Percentiles rank a stretch among this genome's conserved stretches.
Conservation (phyloP, 495 filamentous ascomycete species). For the Talaromyces liani region DNA sequence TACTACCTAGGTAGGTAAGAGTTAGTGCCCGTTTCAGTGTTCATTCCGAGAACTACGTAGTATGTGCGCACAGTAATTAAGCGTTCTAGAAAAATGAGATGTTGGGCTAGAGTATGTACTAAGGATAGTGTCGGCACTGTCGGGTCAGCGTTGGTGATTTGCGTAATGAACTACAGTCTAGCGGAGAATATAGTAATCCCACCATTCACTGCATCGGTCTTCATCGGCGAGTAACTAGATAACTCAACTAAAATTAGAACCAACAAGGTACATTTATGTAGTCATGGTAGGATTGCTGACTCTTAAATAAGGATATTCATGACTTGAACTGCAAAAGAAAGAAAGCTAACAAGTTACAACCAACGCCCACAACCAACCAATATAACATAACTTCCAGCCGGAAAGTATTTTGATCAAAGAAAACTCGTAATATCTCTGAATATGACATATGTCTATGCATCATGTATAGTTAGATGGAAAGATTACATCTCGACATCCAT, state of each 20-base stretch:
- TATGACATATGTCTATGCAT: neutral
- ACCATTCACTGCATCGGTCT: neutral
- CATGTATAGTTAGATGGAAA: neutral
- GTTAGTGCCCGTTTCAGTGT: no score
- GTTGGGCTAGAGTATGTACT: neutral
- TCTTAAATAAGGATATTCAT: neutral
- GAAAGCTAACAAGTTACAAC: neutral
- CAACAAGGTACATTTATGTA: neutral
- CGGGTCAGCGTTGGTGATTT: neutral
- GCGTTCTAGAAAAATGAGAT: no score
- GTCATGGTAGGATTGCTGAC: neutral
- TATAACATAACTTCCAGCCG: neutral
- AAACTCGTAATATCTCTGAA: neutral
- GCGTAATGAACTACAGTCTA: neutral
- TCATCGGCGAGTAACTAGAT: neutral
- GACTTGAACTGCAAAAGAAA: neutral
- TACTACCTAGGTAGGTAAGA: no score
- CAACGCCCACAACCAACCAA: neutral
- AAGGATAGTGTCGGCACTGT: neutral
- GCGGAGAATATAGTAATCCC: neutral
- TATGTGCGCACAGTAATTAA: no score
- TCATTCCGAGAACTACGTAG: no score
- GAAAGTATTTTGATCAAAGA: neutral
- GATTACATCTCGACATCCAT: conserved; percentile 54
- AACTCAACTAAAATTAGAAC: neutral